Evolutionary conservation across 768 basidiomycete species (phyloP), one percentile per base, ranked within the genome.

Genomic region (Pleurotus cornucopiae): DNA sequence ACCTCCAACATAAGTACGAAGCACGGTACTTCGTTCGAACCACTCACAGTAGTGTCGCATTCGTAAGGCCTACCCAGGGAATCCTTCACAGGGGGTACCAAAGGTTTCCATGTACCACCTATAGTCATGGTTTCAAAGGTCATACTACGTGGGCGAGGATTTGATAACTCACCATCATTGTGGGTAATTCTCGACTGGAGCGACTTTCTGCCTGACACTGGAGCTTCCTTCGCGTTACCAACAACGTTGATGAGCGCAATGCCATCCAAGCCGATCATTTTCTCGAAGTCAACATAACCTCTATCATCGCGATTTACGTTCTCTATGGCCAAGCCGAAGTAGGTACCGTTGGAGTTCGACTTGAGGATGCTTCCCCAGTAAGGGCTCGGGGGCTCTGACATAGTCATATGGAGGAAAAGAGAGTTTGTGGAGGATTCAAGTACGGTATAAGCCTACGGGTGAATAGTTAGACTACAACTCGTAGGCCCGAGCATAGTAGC

Each of bases 321-420:
- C 62, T 91, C 88, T 39, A 91, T 64, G 0, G 94, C 91, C 9
- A 94, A 68, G 18, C 90, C 87, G 67, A 94, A 99, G 76, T 97
- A 98, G 0, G 97, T 99, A 38, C 97, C 97, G 63, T 99, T 99
- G 26, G 90, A 98, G 70, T 99, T 98, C 25, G 95, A 97, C 70
- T 96, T 96, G 58, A 94, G 81, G 61, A 98, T 87, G 64, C 83
- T 89, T 37, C 97, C 97, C 87, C 90, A 98, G 66, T 77, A 89
- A 2, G 87, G 90, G 18, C 75, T 78, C 0, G 82, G 79, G 13
- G 77, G 73, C 57, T 90, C 84, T 16, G 91, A 91, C 76, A 91
- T 96, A 0, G 97, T 98, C 78, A 96, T 89, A 64, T 96, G 96
- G 9, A 99, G 69, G 84, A 99, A 99, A 60, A 99, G 83, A 0